Conservation (phyloP, 176 grass and related monocot species). For the Poa annua region DNA sequence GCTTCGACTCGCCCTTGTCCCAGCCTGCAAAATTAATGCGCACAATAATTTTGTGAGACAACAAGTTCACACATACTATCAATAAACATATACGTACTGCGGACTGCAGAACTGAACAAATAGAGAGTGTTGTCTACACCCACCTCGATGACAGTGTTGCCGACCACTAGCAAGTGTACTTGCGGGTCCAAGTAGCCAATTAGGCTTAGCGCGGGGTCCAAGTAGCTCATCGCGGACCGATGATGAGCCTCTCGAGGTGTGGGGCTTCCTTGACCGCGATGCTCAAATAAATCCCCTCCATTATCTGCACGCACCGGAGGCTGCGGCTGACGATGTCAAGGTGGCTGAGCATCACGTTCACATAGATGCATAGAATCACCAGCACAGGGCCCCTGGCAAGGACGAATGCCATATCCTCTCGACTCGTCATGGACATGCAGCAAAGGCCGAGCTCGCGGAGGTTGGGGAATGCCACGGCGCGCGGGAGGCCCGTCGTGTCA, state of each 20-base stretch:
- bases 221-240: neutral
- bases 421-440: neutral
- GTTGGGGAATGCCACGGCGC: neutral
- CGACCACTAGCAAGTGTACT: neutral
- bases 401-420: neutral
- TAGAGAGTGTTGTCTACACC: neutral
- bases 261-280: neutral
- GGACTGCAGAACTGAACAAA: neutral
- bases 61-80: neutral
- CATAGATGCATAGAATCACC: neutral
- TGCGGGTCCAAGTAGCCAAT: neutral
- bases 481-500: neutral
- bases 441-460: constrained; percentile 12
- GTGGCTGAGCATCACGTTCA: neutral
- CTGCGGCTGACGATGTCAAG: neutral
- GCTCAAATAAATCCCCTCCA: neutral
- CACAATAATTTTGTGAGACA: neutral
- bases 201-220: neutral
- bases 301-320: neutral
- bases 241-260: neutral
- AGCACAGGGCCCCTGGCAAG: constrained; percentile 1
- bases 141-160: constrained; percentile 1
- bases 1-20: neutral
- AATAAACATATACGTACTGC: neutral
- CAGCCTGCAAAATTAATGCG: neutral